These are phyloP conservation scores for Sporothrix pseudoabietina DNA, from an alignment of 2,329 filamentous ascomycete species.

Conservation along the genomic window DNA sequence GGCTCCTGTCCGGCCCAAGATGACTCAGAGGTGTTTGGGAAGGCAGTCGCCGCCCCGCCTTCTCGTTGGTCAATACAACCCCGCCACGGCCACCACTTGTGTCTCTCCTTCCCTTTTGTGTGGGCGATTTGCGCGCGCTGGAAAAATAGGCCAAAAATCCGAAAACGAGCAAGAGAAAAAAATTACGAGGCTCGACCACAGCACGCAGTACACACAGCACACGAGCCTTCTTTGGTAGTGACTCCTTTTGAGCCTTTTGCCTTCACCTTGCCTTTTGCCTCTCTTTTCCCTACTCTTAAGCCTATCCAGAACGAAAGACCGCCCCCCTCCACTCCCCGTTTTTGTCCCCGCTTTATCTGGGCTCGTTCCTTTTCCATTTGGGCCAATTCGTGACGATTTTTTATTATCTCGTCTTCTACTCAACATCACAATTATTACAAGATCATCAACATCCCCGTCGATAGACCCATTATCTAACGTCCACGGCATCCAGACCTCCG, in stretches of 20 bases:
- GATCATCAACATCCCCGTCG: neutral
- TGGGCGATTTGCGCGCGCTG: conserved; percentile 25
- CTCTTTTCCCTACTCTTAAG: neutral
- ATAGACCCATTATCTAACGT: conserved; percentile 5
- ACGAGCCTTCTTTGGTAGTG: neutral
- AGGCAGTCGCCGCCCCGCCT: conserved; percentile 25
- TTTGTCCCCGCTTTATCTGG: conserved; percentile 29
- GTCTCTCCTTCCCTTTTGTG: neutral
- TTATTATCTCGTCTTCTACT: conserved; percentile 19
- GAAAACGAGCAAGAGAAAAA: conserved; percentile 27
- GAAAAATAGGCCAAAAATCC: conserved; percentile 23
- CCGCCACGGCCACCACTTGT: conserved; percentile 26
- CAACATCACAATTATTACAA: too few species aligned
- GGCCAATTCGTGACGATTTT: conserved; percentile 26
- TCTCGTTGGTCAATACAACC: conserved; percentile 29
- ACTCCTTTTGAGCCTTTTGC: neutral
- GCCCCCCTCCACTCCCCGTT: conserved; percentile 13
- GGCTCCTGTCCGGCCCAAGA: neutral
- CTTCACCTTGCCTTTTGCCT: conserved; percentile 16
- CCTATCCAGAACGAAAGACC: conserved; percentile 7
- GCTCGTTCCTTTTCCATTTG: conserved; percentile 21
- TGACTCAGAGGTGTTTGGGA: neutral
- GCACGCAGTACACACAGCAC: neutral
- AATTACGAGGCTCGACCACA: conserved; percentile 21
- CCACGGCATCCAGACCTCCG: conserved; percentile 23